Base-by-base conservation (phyloP, 1,284 basidiomycete genomes). In the Tilletia walkeri region DNA sequence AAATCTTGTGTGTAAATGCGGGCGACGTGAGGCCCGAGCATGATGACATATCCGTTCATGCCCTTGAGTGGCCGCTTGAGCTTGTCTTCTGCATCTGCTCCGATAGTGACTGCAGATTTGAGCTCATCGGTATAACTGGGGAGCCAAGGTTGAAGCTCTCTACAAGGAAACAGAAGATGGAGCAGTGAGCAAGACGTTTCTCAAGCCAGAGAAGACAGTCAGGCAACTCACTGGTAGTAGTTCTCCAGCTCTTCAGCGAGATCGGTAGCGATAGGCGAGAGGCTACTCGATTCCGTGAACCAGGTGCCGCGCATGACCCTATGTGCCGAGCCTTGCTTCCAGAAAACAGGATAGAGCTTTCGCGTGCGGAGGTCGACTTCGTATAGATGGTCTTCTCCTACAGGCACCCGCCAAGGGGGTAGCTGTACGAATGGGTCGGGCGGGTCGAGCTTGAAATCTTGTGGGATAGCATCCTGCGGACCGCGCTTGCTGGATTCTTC, bases 311-410 rank as follows among this genome's bases (percentile, higher is more conserved):
- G 78, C 7, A 85, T 78, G 16, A 88, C 87, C 0, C 85, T 84
- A 20, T 87, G 85, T 39, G 85, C 80, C 0, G 85, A 82, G 0
- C 85, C 86, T 36, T 84, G 59, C 59, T 63, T 84, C 87, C 87
- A 88, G 77, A 87, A 88, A 34, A 88, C 86, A 0, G 87, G 87
- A 67, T 84, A 84, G 9, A 88, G 80, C 68, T 86, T 71, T 59
- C 72, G 73, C 50, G 70, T 39, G 36, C 72, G 72, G 47, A 80
- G 50, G 67, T 80, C 78, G 18, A 78, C 78, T 67, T 80, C 78
- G 48, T 73, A 80, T 18, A 80, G 71, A 20, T 72, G 70, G 61
- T 80, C 78, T 39, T 68, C 45, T 7, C 70, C 73, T 1, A 78
- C 76, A n/a, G 78, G 73, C 1, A 80, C 72, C 56, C 72, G 71